Evolutionary conservation across 2,329 filamentous ascomycete species (phyloP).

Genomic region (Atkinsonella hypoxylon): DNA sequence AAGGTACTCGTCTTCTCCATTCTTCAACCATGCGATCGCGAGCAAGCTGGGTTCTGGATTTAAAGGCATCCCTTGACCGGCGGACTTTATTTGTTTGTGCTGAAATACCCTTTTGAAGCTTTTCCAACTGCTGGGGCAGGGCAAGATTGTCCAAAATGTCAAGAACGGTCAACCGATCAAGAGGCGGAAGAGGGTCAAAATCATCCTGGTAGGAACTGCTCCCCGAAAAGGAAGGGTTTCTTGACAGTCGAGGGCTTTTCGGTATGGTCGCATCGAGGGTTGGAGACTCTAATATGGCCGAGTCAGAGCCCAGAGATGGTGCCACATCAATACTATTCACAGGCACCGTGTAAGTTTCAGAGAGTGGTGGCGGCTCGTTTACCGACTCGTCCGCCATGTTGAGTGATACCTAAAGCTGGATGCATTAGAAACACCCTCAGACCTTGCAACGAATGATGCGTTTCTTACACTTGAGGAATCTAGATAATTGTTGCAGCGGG

Average conservation of each 20-base stretch:
- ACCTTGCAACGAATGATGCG: background rate
- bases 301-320: slow-evolving; percentile 30
- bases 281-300: slow-evolving; percentile 35
- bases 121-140: slow-evolving; percentile 80
- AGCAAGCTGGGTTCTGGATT: slow-evolving; percentile 64
- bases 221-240: slow-evolving; percentile 70
- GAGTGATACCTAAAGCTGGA: background rate
- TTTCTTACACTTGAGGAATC: background rate
- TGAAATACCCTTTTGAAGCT: slow-evolving; percentile 71
- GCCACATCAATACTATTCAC: slow-evolving; percentile 30
- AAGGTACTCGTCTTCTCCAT: slow-evolving; percentile 75
- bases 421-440: background rate
- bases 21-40: slow-evolving; percentile 85
- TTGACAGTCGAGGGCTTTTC: slow-evolving; percentile 51
- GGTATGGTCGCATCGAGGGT: slow-evolving; percentile 33
- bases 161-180: slow-evolving; percentile 83
- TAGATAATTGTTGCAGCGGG: background rate
- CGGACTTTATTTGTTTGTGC: slow-evolving; percentile 77
- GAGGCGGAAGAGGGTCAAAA: slow-evolving; percentile 74
- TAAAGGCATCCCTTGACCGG: slow-evolving; percentile 69
- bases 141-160: slow-evolving; percentile 92
- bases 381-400: slow-evolving; percentile 3
- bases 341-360: slow-evolving; percentile 25
- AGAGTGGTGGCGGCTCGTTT: background rate
- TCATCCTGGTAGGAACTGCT: slow-evolving; percentile 81